These are phyloP conservation scores for Wickerhamiella alocasiicola DNA, from an alignment of 805 yeast species.

Conservation along the genomic window DNA sequence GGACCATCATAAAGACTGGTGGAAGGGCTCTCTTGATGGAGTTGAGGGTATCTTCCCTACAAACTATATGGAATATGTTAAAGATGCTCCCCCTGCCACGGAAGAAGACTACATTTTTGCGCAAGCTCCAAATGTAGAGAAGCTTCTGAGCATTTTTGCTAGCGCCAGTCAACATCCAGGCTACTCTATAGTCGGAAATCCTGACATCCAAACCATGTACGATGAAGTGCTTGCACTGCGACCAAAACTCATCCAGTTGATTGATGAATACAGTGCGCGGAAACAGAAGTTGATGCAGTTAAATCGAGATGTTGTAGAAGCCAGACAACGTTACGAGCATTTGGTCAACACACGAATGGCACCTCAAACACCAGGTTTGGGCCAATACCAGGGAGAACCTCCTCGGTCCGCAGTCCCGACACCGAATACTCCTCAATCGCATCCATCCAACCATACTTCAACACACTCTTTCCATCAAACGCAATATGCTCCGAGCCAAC, in stretches of 20 bases:
- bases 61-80: slow-evolving; percentile 50
- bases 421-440: no score
- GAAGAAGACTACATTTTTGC: slow-evolving; percentile 43
- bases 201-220: slow-evolving; percentile 61
- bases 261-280: slow-evolving; percentile 66
- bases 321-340: slow-evolving; percentile 57
- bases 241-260: slow-evolving; percentile 56
- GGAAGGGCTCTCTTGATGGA: slow-evolving; percentile 79
- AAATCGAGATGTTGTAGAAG: slow-evolving; percentile 56
- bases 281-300: slow-evolving; percentile 65
- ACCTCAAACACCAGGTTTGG: background rate
- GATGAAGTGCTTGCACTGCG: slow-evolving; percentile 61
- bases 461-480: no score
- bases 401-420: no score
- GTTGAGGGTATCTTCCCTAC: slow-evolving; percentile 80
- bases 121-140: slow-evolving; percentile 52
- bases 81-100: slow-evolving; percentile 17
- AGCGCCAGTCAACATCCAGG: slow-evolving; percentile 26
- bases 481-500: no score
- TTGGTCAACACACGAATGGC: slow-evolving; percentile 29
- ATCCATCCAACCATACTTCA: no score
- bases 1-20: slow-evolving; percentile 86
- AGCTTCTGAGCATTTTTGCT: slow-evolving; percentile 45
- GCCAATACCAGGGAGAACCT: no score
- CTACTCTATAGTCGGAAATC: slow-evolving; percentile 36